Base-by-base conservation (phyloP, 116 monocot genomes). In the Zostera marina region DNA sequence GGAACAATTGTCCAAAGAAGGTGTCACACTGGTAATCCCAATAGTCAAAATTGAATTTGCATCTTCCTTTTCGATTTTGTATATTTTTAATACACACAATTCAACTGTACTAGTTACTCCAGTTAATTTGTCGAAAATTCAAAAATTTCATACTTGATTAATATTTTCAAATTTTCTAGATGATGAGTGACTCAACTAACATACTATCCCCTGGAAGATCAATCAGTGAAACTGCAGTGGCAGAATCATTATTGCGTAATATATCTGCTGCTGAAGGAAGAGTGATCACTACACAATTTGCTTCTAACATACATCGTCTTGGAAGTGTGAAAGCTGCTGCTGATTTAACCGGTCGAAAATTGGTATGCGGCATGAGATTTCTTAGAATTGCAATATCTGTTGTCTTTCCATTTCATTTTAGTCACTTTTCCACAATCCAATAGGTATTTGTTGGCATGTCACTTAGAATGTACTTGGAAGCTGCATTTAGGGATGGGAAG, bases 141-240 rank as follows among this genome's bases (percentile, higher is more conserved):
- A 2, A 16, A 56, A 32, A 38, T 26, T 32, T 40, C 39, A 7
- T 9, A 8, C 16, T 32, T 15, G 38, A 39, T 56, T 56, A 15
- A 13, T 24, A 9, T 41, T 26, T 38, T 15, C 8, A 41, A 41
- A 43, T 19, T 9, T 41, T 10, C 19, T 63, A 99, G 98, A 87
- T 99, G 98, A 99, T 99, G 98, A 99, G 98, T 64, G 98, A 99
- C 64, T 99, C 98, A 53, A 99, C 98, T 43, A 99, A 99, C 67
- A 69, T 99, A 44, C 70, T 99, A 11, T 90, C 91, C 8, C 91
- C 87, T 53, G 98, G 98, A 74, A 80, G 98, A 78, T 81, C 91
- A 62, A 42, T 79, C 41, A 99, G 98, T 70, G 98, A 99, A 61
- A 20, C 85, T 65, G 74, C 87, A 63, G 91, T 99, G 61, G 79